Percentiles rank a stretch among this genome's conserved stretches.
Conservation (phyloP, 768 basidiomycete genomes). For the Aureoboletus auriporus region DNA sequence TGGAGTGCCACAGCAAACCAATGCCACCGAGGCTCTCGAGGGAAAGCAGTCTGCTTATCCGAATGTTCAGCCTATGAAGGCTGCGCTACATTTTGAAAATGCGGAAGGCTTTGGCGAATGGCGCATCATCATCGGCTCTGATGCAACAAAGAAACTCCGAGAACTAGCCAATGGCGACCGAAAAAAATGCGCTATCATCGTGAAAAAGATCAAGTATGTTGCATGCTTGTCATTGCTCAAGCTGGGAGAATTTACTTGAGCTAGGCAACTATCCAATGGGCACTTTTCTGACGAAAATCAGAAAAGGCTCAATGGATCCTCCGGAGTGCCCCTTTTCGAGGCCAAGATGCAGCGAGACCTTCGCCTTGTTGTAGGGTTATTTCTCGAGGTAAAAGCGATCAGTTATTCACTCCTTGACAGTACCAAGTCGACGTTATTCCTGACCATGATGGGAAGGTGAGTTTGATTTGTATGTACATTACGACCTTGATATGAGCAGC, state of each 20-base stretch:
- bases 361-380: slow-evolving; percentile 43
- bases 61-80: slow-evolving; percentile 53
- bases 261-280: slow-evolving; percentile 65
- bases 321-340: slow-evolving; percentile 58
- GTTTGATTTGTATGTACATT: not conserved
- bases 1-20: not conserved
- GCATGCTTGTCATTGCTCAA: not conserved
- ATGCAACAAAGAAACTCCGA: slow-evolving; percentile 49
- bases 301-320: slow-evolving; percentile 47
- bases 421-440: slow-evolving; percentile 48
- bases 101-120: slow-evolving; percentile 61
- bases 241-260: not conserved
- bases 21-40: not conserved
- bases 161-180: slow-evolving; percentile 42
- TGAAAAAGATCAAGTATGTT: slow-evolving; percentile 66
- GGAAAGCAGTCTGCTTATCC: slow-evolving; percentile 34
- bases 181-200: slow-evolving; percentile 47
- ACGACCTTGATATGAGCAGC: not conserved
- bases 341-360: slow-evolving; percentile 60
- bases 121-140: slow-evolving; percentile 52
- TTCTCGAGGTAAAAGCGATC: not conserved
- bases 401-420: slow-evolving; percentile 21
- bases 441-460: slow-evolving; percentile 32
- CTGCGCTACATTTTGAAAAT: slow-evolving; percentile 57
- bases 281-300: slow-evolving; percentile 69